Evolutionary conservation across 768 basidiomycete species (phyloP).

Genomic region (Hortiboletus campestris): DNA sequence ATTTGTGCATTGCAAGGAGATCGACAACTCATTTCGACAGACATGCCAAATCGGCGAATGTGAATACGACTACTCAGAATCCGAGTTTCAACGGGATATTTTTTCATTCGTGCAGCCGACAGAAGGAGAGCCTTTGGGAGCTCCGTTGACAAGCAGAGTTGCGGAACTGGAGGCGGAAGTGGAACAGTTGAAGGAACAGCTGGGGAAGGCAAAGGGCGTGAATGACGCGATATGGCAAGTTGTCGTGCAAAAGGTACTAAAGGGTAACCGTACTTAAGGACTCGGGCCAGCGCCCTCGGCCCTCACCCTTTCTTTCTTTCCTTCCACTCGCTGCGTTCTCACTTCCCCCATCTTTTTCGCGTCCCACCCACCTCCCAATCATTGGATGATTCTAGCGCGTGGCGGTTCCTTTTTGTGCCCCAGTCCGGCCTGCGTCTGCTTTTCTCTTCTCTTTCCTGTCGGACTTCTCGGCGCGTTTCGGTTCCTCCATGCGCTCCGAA

Average conservation of each 20-base stretch:
- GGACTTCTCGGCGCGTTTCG: too few relatives aligned
- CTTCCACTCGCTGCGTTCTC: too few relatives aligned
- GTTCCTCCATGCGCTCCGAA: too few relatives aligned
- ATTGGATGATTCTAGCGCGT: too few relatives aligned
- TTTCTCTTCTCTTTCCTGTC: too few relatives aligned
- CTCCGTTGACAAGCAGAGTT: conserved; percentile 54
- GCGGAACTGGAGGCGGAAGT: conserved; percentile 74
- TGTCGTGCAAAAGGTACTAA: conserved; percentile 64
- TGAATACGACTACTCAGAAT: conserved; percentile 42
- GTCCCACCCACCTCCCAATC: too few relatives aligned
- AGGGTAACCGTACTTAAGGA: conserved; percentile 3
- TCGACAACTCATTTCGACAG: conserved; percentile 6
- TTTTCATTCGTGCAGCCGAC: conserved; percentile 58
- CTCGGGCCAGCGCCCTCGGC: too few relatives aligned
- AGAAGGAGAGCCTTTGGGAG: conserved; percentile 25
- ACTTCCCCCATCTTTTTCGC: too few relatives aligned
- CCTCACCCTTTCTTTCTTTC: too few relatives aligned
- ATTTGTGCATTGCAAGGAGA: neutral
- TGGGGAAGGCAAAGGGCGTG: conserved; percentile 83
- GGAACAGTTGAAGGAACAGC: conserved; percentile 57
- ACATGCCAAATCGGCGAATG: conserved; percentile 14
- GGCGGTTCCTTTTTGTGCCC: too few relatives aligned
- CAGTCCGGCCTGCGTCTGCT: too few relatives aligned
- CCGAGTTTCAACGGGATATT: conserved; percentile 65
- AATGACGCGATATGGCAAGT: conserved; percentile 94